A percentile compares a stretch with the other conserved stretches of the same genome.
Evolutionary conservation across 768 basidiomycete genomes (phyloP).

Genomic region (Pleurotus eryngii): DNA sequence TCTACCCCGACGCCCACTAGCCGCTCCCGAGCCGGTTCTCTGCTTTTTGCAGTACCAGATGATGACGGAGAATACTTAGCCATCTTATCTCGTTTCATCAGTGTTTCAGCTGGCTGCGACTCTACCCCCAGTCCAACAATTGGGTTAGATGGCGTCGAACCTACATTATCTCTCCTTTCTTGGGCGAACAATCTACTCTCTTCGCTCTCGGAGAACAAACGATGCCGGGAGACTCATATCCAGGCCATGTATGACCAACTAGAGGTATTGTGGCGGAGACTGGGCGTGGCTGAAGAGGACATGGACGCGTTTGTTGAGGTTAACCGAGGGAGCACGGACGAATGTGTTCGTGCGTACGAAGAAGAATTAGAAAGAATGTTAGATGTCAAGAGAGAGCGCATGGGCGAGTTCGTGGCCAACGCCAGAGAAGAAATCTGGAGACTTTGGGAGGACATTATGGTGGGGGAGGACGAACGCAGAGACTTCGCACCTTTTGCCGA

Average conservation of each 20-base stretch:
- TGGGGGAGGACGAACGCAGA: slow-evolving; percentile 76
- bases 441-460: slow-evolving; percentile 85
- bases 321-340: slow-evolving; percentile 78
- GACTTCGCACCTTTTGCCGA: slow-evolving; percentile 83
- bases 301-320: slow-evolving; percentile 93
- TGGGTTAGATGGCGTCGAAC: slow-evolving; percentile 75
- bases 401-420: slow-evolving; percentile 79
- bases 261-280: slow-evolving; percentile 83
- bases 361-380: slow-evolving; percentile 89
- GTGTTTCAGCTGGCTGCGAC: slow-evolving; percentile 56
- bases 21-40: slow-evolving; percentile 31
- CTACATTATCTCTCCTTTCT: slow-evolving; percentile 66
- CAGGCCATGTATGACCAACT: slow-evolving; percentile 94
- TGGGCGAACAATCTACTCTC: slow-evolving; percentile 62
- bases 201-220: slow-evolving; percentile 71
- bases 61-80: slow-evolving; percentile 45
- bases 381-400: slow-evolving; percentile 81
- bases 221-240: slow-evolving; percentile 75
- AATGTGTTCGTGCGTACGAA: slow-evolving; percentile 78
- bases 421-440: slow-evolving; percentile 77
- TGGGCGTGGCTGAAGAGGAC: slow-evolving; percentile 74
- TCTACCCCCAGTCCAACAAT: slow-evolving; percentile 27
- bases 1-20: slow-evolving; percentile 51
- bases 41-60: slow-evolving; percentile 20
- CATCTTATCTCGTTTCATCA: slow-evolving; percentile 61